phyloP scores from a whole-genome alignment of 2,329 filamentous ascomycete genomes.

The Xylaria polymorpha region DNA sequence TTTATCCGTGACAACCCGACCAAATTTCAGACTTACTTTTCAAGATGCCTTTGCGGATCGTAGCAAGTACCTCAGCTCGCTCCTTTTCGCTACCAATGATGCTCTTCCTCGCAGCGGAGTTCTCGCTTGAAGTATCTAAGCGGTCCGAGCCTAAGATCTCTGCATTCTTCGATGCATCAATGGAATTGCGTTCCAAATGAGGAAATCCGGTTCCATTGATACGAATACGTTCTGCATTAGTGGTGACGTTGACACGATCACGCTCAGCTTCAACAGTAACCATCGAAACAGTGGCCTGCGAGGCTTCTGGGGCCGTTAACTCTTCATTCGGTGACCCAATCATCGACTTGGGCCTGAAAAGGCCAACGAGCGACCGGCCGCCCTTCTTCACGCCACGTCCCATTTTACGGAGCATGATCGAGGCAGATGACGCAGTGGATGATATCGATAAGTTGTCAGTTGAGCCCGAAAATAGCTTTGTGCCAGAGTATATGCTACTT shows the following conservation, averaged over 20 bases:
- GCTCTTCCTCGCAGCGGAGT: constrained; percentile 78
- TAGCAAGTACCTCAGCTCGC: constrained; percentile 88
- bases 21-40: constrained; percentile 71
- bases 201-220: constrained; percentile 85
- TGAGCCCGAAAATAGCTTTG: constrained; percentile 86
- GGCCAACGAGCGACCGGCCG: constrained; percentile 86
- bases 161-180: constrained; percentile 69
- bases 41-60: constrained; percentile 93
- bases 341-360: constrained; percentile 95
- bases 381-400: constrained; percentile 98
- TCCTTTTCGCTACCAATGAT: constrained; percentile 92
- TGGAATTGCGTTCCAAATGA: constrained; percentile 82
- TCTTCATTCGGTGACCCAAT: constrained; percentile 82
- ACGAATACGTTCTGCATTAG: constrained; percentile 72
- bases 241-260: constrained; percentile 82
- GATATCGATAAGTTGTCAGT: constrained; percentile 95
- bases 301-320: constrained; percentile 71
- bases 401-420: constrained; percentile 98
- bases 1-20: not conserved
- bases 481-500: constrained; percentile 91
- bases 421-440: constrained; percentile 88
- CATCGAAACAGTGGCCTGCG: constrained; percentile 90
- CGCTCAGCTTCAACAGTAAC: constrained; percentile 95
- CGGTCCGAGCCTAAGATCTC: constrained; percentile 62
- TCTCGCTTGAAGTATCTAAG: constrained; percentile 67